Evolutionary conservation across 805 yeast genomes (phyloP).

Genomic region (Myxozyma sirexii): DNA sequence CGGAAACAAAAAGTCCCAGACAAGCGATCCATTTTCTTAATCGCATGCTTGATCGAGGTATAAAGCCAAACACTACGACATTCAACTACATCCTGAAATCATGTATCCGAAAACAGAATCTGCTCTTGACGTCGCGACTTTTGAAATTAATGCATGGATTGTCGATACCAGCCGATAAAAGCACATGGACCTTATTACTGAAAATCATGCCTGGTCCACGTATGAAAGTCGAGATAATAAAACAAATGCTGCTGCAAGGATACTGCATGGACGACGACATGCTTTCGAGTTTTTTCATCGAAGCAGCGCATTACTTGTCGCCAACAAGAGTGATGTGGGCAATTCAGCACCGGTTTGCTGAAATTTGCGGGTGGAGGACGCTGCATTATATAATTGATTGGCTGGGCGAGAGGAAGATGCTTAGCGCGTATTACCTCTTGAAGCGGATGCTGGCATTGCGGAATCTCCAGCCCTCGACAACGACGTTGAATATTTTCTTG

Average conservation of each 20-base stretch:
- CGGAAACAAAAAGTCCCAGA: not conserved
- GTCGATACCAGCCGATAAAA: constrained; percentile 8
- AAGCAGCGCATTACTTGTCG: not conserved
- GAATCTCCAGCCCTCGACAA: not conserved
- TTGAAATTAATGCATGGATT: constrained; percentile 3
- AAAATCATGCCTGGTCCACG: constrained; percentile 4
- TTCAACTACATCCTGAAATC: constrained; percentile 20
- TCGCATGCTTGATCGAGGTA: not conserved
- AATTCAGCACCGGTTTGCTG: constrained; percentile 1
- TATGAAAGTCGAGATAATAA: constrained; percentile 10
- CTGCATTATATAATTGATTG: constrained; percentile 9
- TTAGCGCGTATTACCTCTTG: constrained; percentile 19
- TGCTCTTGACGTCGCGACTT: not conserved
- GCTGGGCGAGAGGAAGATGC: not conserved
- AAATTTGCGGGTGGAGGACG: not conserved
- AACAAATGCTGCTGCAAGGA: constrained; percentile 16
- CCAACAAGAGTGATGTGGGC: not conserved
- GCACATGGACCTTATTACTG: constrained; percentile 16
- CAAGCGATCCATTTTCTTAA: constrained; percentile 3
- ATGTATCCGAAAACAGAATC: not conserved
- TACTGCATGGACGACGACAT: constrained; percentile 2
- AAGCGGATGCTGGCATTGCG: not conserved
- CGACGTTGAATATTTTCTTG: constrained; percentile 21
- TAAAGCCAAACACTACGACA: constrained; percentile 17
- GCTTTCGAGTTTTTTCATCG: constrained; percentile 8